These are phyloP conservation scores for Lippia alba DNA, from an alignment of 305 asterid species.

Conservation along the genomic window DNA sequence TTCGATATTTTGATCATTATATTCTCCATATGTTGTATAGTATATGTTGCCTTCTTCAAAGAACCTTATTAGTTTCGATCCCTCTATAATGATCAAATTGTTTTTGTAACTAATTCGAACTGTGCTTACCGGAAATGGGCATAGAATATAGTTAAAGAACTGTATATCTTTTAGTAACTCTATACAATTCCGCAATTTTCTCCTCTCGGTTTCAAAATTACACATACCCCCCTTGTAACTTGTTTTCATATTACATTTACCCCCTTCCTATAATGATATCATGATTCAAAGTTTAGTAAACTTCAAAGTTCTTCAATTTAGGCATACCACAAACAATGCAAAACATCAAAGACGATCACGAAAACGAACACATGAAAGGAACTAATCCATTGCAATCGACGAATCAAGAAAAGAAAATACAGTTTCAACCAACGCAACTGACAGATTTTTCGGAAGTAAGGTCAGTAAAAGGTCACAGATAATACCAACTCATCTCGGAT, in stretches of 20 bases:
- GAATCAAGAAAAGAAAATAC: constrained; percentile 7
- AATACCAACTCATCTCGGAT: constrained; percentile 34
- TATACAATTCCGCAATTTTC: no score
- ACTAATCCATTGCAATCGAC: constrained; percentile 5
- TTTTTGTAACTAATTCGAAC: not conserved
- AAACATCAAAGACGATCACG: constrained; percentile 12
- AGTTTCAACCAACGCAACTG: not conserved
- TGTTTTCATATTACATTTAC: no score
- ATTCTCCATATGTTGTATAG: constrained; percentile 68
- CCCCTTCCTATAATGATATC: no score
- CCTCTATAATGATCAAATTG: not conserved
- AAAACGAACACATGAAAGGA: not conserved
- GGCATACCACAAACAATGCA: no score
- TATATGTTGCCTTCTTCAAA: constrained; percentile 69
- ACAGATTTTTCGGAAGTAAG: constrained; percentile 1
- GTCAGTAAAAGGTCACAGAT: constrained; percentile 32
- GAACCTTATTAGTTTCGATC: constrained; percentile 51
- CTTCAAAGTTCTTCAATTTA: not conserved
- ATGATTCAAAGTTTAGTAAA: not conserved
- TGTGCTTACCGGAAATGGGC: no score
- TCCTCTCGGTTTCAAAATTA: no score
- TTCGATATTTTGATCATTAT: constrained; percentile 68
- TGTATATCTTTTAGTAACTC: no score
- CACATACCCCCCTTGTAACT: no score
- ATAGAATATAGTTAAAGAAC: no score